Evolutionary conservation across 2,329 filamentous ascomycete genomes (phyloP).

Genomic region (Penicillium sp.): DNA sequence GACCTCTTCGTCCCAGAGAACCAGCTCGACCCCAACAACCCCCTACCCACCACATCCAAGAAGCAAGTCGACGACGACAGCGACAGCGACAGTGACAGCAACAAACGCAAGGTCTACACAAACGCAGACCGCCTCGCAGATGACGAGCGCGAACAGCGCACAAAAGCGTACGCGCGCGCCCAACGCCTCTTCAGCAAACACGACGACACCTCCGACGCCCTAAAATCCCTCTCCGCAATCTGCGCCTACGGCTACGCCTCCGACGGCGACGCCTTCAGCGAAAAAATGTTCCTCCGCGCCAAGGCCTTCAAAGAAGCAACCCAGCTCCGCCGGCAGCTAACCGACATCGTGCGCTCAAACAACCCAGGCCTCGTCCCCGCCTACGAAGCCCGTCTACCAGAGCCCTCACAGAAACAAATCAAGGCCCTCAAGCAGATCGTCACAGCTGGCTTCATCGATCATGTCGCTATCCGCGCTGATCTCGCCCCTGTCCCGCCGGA

Average conservation of each 20-base stretch:
- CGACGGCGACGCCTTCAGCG: constrained; percentile 62
- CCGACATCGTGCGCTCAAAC: constrained; percentile 67
- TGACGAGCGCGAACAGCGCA: constrained; percentile 56
- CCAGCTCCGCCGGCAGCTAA: constrained; percentile 74
- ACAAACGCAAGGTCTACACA: constrained; percentile 39
- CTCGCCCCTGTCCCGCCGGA: constrained; percentile 65
- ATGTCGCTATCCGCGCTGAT: constrained; percentile 85
- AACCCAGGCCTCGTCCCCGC: constrained; percentile 45
- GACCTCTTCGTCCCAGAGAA: constrained; percentile 79
- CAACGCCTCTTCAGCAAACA: constrained; percentile 71
- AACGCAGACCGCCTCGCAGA: constrained; percentile 65
- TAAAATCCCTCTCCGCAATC: constrained; percentile 81
- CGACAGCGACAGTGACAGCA: constrained; percentile 32
- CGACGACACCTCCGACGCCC: constrained; percentile 74
- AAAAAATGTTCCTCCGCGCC: constrained; percentile 70
- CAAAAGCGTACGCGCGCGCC: constrained; percentile 59
- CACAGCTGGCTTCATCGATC: constrained; percentile 85
- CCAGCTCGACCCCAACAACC: constrained; percentile 54
- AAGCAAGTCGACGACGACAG: constrained; percentile 33
- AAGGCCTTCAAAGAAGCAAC: constrained; percentile 81
- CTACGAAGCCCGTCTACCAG: constrained; percentile 45
- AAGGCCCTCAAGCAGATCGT: constrained; percentile 82
- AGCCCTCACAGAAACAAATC: constrained; percentile 59
- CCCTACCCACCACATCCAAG: constrained; percentile 5
- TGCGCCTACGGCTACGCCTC: constrained; percentile 74